Percentiles rank a stretch among this genome's conserved stretches.
These are phyloP conservation scores for Lachancea mirantina DNA, from an alignment of 805 yeast species.

Conservation along the genomic window DNA sequence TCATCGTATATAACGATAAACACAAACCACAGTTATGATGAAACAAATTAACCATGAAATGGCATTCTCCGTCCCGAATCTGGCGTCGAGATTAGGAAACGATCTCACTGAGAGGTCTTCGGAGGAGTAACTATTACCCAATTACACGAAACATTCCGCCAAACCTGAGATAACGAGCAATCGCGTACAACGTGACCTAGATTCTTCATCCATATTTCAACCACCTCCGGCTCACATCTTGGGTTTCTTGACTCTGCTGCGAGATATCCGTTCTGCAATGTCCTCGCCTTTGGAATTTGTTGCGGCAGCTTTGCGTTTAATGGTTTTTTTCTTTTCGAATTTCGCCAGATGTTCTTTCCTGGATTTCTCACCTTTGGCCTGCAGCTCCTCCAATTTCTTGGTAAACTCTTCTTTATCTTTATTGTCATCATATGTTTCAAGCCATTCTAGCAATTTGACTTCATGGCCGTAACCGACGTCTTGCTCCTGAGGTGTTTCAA, in stretches of 20 bases:
- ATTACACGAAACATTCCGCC: too few species aligned
- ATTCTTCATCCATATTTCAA: too few species aligned
- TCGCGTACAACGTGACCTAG: too few species aligned
- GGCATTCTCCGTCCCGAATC: too few species aligned
- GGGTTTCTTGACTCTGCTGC: conserved; percentile 11
- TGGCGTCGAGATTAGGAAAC: too few species aligned
- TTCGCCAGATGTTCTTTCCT: conserved; percentile 63
- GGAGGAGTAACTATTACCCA: too few species aligned
- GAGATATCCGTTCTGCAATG: conserved; percentile 17
- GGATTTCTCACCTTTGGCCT: conserved; percentile 56
- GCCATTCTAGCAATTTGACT: conserved; percentile 75
- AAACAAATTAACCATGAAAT: too few species aligned
- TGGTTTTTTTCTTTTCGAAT: conserved; percentile 38
- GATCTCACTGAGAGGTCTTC: too few species aligned
- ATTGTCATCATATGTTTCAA: conserved; percentile 32
- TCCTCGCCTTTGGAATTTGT: conserved; percentile 9
- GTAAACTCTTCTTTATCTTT: conserved; percentile 49
- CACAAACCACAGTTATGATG: too few species aligned
- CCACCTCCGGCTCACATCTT: background rate
- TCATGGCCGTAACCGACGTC: conserved; percentile 76
- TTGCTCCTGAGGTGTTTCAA: conserved; percentile 78
- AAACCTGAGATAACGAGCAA: too few species aligned
- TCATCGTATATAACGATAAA: too few species aligned
- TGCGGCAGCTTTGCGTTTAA: conserved; percentile 12
- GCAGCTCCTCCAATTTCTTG: conserved; percentile 43